Evolutionary conservation across 1,139 yeast genomes (phyloP).

Genomic region (Candida labiduridarum): DNA sequence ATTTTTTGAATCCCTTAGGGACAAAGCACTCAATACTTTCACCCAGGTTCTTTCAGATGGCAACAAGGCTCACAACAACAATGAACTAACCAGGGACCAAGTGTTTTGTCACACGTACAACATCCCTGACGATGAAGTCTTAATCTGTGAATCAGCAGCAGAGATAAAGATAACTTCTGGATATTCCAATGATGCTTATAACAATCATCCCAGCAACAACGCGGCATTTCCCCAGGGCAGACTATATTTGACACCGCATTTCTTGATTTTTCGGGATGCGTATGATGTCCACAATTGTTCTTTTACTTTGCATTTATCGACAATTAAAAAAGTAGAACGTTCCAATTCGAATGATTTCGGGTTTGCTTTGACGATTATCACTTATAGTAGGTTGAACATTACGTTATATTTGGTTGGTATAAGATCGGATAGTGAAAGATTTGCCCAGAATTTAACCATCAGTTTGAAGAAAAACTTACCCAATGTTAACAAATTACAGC

Average conservation of each 20-base stretch:
- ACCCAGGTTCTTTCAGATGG: slow-evolving; percentile 43
- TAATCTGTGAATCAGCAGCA: slow-evolving; percentile 68
- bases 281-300: slow-evolving; percentile 70
- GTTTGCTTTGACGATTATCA: slow-evolving; percentile 73
- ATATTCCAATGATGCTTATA: slow-evolving; percentile 26
- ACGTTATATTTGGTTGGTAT: slow-evolving; percentile 78
- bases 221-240: slow-evolving; percentile 54
- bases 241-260: slow-evolving; percentile 71
- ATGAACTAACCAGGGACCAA: slow-evolving; percentile 60
- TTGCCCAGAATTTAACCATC: slow-evolving; percentile 67
- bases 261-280: slow-evolving; percentile 70
- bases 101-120: slow-evolving; percentile 64
- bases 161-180: slow-evolving; percentile 60
- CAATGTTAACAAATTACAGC: slow-evolving; percentile 61
- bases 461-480: slow-evolving; percentile 65
- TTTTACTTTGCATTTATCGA: slow-evolving; percentile 71
- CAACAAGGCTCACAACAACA: slow-evolving; percentile 24
- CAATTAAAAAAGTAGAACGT: slow-evolving; percentile 84
- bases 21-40: slow-evolving; percentile 48
- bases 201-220: slow-evolving; percentile 16
- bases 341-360: slow-evolving; percentile 74
- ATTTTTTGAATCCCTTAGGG: slow-evolving; percentile 49
- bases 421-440: slow-evolving; percentile 76
- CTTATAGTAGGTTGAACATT: slow-evolving; percentile 67
- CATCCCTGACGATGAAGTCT: slow-evolving; percentile 70